Evolutionary conservation across 768 basidiomycete species (phyloP).

Genomic region (Trametes maxima): DNA sequence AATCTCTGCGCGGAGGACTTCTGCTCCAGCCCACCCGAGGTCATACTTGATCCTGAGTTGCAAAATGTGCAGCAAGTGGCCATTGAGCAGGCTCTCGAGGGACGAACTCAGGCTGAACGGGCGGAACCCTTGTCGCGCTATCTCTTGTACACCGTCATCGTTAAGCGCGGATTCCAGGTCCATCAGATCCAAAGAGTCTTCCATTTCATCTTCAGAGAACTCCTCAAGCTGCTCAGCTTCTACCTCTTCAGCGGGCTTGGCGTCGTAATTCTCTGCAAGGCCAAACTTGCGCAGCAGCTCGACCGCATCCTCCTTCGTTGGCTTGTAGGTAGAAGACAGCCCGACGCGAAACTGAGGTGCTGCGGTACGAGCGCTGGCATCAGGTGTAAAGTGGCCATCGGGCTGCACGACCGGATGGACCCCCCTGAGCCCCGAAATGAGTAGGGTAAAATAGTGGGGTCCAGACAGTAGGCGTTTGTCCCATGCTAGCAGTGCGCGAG

Average conservation of each 20-base stretch:
- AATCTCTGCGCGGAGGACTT: conserved; percentile 48
- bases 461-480: conserved; percentile 62
- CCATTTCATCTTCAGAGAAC: conserved; percentile 30
- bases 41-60: conserved; percentile 50
- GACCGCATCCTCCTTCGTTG: conserved; percentile 48
- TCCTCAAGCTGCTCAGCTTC: conserved; percentile 21
- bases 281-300: conserved; percentile 54
- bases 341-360: conserved; percentile 62
- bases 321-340: conserved; percentile 62
- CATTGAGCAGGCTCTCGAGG: conserved; percentile 61
- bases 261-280: conserved; percentile 42
- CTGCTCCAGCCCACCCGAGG: conserved; percentile 73
- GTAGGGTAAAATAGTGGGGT: conserved; percentile 61
- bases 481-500: conserved; percentile 75
- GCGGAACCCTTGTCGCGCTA: conserved; percentile 47
- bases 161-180: conserved; percentile 4
- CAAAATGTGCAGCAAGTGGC: conserved; percentile 56
- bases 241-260: not conserved
- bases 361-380: conserved; percentile 39
- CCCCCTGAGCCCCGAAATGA: conserved; percentile 58
- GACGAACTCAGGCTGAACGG: conserved; percentile 65
- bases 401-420: conserved; percentile 54
- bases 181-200: conserved; percentile 10
- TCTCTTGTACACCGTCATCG: conserved; percentile 33
- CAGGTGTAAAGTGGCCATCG: conserved; percentile 43